Evolutionary conservation across 148 eudicot genomes (phyloP).

Genomic region (Rhododendron williamsianum): DNA sequence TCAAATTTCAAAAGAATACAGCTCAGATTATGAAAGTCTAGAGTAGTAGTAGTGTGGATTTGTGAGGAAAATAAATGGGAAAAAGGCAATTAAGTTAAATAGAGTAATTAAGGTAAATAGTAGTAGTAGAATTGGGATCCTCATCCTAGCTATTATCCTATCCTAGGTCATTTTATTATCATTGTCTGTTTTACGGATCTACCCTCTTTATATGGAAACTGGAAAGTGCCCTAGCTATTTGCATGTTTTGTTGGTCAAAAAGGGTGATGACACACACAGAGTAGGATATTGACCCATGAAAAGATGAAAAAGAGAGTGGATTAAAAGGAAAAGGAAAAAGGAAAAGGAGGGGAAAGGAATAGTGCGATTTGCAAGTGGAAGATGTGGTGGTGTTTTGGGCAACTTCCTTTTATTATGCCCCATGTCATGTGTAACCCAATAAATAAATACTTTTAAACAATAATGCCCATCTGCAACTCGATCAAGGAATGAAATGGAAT

Average conservation of each 20-base stretch:
- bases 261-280: not conserved
- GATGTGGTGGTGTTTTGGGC: not conserved
- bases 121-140: not conserved
- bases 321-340: not conserved
- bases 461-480: not conserved
- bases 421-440: not conserved
- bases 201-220: not conserved
- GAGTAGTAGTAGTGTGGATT: not conserved
- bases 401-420: not conserved
- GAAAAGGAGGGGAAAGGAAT: constrained; percentile 20
- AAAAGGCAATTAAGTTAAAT: not conserved
- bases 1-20: constrained; percentile 6
- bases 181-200: not conserved
- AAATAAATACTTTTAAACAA: not conserved
- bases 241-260: constrained; percentile 21
- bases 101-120: too few species aligned
- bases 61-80: not conserved
- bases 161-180: not conserved
- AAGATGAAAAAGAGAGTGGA: constrained; percentile 10
- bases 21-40: not conserved
- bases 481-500: too few species aligned
- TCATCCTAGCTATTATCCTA: too few species aligned
- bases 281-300: constrained; percentile 1
- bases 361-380: constrained; percentile 16
- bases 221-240: not conserved